These are phyloP conservation scores for Passiflora organensis DNA, from an alignment of 345 rosid genomes.

Conservation along the genomic window DNA sequence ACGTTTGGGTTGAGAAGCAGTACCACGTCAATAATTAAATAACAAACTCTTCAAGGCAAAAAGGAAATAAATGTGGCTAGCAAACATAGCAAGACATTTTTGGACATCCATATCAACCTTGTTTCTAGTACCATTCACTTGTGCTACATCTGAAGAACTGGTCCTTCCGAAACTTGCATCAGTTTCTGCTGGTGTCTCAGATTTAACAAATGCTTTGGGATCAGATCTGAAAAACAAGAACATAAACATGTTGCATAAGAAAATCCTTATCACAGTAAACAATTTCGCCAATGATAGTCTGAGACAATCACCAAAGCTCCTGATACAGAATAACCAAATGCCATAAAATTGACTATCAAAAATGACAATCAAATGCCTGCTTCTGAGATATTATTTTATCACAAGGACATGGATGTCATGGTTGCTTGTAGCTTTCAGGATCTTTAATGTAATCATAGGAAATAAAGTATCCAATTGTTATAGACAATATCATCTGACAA, in stretches of 20 bases:
- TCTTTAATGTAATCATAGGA: no score
- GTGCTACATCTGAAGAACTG: conserved; percentile 37
- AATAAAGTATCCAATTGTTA: no score
- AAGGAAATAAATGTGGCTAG: background rate
- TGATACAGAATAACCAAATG: background rate
- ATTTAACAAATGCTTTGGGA: conserved; percentile 38
- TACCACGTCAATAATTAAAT: conserved; percentile 5
- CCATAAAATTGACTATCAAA: background rate
- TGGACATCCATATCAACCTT: conserved; percentile 39
- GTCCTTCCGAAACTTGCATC: conserved; percentile 22
- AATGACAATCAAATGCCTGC: background rate
- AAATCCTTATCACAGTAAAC: background rate
- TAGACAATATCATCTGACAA: no score
- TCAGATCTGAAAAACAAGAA: conserved; percentile 45
- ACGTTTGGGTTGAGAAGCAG: background rate
- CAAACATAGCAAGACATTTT: conserved; percentile 5
- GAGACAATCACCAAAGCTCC: background rate
- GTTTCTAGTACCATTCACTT: conserved; percentile 38
- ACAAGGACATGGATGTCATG: no score
- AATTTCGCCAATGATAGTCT: background rate
- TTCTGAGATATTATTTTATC: no score
- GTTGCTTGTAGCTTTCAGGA: no score
- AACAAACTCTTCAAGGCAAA: background rate
- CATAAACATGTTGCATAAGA: background rate
- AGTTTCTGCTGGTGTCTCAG: conserved; percentile 27